Percentiles rank a stretch among this genome's conserved stretches.
Conservation (phyloP, 495 filamentous ascomycete species). For the Endocarpon pusillum region DNA sequence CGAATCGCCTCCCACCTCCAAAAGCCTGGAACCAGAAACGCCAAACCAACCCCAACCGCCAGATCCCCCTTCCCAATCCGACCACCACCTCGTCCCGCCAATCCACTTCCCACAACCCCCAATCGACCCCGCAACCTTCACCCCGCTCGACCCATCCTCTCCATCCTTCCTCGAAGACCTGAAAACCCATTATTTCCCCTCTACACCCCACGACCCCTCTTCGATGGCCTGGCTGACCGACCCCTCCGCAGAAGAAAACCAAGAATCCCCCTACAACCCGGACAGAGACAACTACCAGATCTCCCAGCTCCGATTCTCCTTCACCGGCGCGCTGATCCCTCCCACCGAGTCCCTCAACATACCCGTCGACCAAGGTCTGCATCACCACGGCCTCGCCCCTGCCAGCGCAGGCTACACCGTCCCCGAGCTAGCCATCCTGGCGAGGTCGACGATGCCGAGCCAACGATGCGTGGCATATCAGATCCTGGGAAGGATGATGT, state of each 20-base stretch:
- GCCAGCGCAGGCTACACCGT: slow-evolving; percentile 91
- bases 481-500: slow-evolving; percentile 71
- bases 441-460: slow-evolving; percentile 62
- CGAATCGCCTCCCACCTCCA: slow-evolving; percentile 1
- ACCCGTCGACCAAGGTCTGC: slow-evolving; percentile 59
- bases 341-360: slow-evolving; percentile 55
- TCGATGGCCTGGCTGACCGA: slow-evolving; percentile 82
- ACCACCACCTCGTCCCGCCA: slow-evolving; percentile 20
- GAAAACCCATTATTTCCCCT: slow-evolving; percentile 83
- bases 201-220: slow-evolving; percentile 65
- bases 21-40: slow-evolving; percentile 6
- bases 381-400: slow-evolving; percentile 87
- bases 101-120: slow-evolving; percentile 47
- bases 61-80: slow-evolving; percentile 14
- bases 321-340: slow-evolving; percentile 58
- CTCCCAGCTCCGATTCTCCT: slow-evolving; percentile 73
- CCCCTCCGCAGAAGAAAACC: slow-evolving; percentile 41
- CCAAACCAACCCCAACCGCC: slow-evolving; percentile 5
- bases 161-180: slow-evolving; percentile 69
- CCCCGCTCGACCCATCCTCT: slow-evolving; percentile 63
- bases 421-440: slow-evolving; percentile 66
- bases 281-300: slow-evolving; percentile 31
- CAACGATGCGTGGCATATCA: slow-evolving; percentile 89
- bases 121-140: slow-evolving; percentile 22
- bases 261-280: slow-evolving; percentile 60